phyloP scores from a whole-genome alignment of 2,329 filamentous ascomycete genomes.

The Xylariaceae sp. region DNA sequence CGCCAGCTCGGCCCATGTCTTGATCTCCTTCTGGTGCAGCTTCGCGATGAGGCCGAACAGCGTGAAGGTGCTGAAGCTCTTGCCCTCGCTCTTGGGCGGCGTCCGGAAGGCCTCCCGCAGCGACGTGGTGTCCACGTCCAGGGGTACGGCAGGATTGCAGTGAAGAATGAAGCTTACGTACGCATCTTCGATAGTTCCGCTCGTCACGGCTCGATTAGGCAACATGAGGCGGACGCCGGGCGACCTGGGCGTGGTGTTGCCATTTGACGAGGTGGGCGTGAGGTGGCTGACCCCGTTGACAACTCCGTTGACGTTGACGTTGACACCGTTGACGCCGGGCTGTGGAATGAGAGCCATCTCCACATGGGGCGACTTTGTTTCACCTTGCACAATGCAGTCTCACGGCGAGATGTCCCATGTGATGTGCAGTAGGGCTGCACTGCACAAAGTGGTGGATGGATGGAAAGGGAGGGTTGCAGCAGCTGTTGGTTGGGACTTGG shows the following conservation, averaged over 20 bases:
- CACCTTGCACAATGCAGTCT: constrained; percentile 2
- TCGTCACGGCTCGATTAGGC: constrained; percentile 63
- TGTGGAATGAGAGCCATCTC: constrained; percentile 31
- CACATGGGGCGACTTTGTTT: constrained; percentile 14
- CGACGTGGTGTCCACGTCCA: constrained; percentile 63
- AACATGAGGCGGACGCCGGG: constrained; percentile 37
- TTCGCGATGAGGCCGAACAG: constrained; percentile 74
- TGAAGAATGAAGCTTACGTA: constrained; percentile 83
- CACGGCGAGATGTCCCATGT: constrained; percentile 10
- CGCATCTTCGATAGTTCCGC: constrained; percentile 69
- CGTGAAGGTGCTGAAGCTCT: constrained; percentile 72
- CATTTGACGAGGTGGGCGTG: constrained; percentile 27
- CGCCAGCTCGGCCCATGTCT: constrained; percentile 87
- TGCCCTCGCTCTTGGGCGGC: constrained; percentile 82
- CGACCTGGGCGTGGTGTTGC: constrained; percentile 27
- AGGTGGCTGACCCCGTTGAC: constrained; percentile 28
- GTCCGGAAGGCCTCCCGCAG: constrained; percentile 71
- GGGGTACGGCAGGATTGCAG: constrained; percentile 77
- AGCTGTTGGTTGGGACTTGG: not conserved
- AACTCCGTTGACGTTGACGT: too few relatives aligned
- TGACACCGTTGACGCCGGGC: constrained; percentile 24
- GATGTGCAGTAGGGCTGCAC: constrained; percentile 12
- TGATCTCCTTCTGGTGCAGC: constrained; percentile 76
- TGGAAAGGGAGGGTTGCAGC: not conserved
- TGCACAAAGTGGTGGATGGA: not conserved